Conservation (phyloP, 1,284 basidiomycete species). For the Malassezia japonica region DNA sequence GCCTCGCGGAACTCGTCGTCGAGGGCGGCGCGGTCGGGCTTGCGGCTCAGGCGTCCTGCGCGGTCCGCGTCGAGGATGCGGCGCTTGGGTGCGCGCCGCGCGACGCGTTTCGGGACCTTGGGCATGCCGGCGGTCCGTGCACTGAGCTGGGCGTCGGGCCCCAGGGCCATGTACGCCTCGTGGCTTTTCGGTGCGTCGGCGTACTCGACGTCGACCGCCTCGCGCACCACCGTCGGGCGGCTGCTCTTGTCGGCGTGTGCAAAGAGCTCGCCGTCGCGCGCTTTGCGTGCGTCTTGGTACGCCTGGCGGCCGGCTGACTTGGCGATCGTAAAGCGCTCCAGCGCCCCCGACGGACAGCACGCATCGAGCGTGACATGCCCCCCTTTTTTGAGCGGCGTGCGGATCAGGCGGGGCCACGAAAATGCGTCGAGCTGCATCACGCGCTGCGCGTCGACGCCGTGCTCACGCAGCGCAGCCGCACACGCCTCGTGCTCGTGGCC, state of each 20-base stretch:
- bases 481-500: slow-evolving; percentile 2
- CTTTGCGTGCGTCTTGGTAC: slow-evolving; percentile 89
- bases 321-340: slow-evolving; percentile 80
- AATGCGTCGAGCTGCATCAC: slow-evolving; percentile 32
- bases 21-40: slow-evolving; percentile 9
- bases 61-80: background rate
- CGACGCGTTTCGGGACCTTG: background rate
- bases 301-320: slow-evolving; percentile 86
- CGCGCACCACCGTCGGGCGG: background rate
- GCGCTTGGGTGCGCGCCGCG: slow-evolving; percentile 11
- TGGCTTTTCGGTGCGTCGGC: background rate
- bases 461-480: background rate
- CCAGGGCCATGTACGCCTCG: slow-evolving; percentile 2
- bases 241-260: slow-evolving; percentile 57
- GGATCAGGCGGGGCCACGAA: slow-evolving; percentile 77
- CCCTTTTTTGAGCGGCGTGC: slow-evolving; percentile 77
- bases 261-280: slow-evolving; percentile 85
- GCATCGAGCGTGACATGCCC: slow-evolving; percentile 88
- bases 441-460: slow-evolving; percentile 13
- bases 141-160: slow-evolving; percentile 8
- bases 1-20: slow-evolving; percentile 6
- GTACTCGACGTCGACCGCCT: background rate
- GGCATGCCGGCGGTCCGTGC: background rate
- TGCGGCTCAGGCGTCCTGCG: slow-evolving; percentile 8
- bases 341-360: slow-evolving; percentile 71